phyloP scores from a whole-genome alignment of 2,329 filamentous ascomycete genomes.

The Cytospora paraplurivora region DNA sequence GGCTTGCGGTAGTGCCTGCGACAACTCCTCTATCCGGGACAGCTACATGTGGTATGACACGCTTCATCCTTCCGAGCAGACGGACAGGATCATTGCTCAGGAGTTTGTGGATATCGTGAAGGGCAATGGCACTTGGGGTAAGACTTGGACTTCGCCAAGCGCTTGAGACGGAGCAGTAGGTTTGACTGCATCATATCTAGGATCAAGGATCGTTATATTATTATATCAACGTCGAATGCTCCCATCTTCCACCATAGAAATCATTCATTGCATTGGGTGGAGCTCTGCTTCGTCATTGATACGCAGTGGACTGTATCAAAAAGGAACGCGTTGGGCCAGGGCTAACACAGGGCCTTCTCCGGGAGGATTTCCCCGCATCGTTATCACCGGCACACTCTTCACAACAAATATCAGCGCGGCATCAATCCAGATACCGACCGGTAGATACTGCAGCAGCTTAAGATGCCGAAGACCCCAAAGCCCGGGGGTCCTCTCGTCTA shows the following conservation, averaged over 20 bases:
- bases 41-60: conserved; percentile 60
- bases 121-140: conserved; percentile 38
- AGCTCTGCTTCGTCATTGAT: too few relatives aligned
- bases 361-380: too few relatives aligned
- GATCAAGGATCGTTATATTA: background rate
- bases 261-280: too few relatives aligned
- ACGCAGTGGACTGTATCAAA: too few relatives aligned
- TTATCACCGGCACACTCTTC: too few relatives aligned
- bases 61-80: conserved; percentile 60
- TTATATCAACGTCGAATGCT: background rate
- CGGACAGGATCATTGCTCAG: conserved; percentile 53
- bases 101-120: conserved; percentile 55
- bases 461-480: background rate
- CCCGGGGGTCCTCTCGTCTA: background rate
- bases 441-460: too few relatives aligned
- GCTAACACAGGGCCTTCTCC: too few relatives aligned
- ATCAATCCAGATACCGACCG: too few relatives aligned
- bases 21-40: conserved; percentile 41
- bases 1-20: conserved; percentile 46
- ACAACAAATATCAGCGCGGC: too few relatives aligned
- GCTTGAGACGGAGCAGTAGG: background rate
- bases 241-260: background rate
- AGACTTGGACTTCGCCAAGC: conserved; percentile 22
- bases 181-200: background rate
- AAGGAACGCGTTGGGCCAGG: too few relatives aligned